A percentile compares a stretch with the other conserved stretches of the same genome.
Evolutionary conservation across 331 rosid genomes (phyloP).

Genomic region (Arachis monticola): DNA sequence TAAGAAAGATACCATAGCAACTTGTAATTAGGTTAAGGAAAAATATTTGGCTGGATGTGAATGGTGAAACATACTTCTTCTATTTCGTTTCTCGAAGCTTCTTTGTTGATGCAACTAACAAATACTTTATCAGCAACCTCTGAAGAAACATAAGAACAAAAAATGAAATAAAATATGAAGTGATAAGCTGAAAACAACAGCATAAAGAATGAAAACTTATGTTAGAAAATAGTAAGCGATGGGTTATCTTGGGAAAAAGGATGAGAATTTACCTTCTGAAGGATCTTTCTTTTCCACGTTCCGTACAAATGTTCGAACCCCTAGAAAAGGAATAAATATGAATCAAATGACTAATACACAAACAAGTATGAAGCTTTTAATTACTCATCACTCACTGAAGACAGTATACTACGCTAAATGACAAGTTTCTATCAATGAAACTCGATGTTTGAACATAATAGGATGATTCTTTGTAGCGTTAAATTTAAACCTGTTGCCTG

Average conservation of each 20-base stretch:
- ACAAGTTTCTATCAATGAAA: constrained; percentile 15
- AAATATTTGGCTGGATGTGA: constrained; percentile 33
- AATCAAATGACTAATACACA: constrained; percentile 21
- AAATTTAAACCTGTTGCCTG: constrained; percentile 12
- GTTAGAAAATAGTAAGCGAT: constrained; percentile 21
- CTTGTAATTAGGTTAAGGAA: constrained; percentile 34
- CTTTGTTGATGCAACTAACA: constrained; percentile 63
- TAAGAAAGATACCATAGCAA: constrained; percentile 21
- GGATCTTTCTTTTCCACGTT: constrained; percentile 44
- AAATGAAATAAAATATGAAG: constrained; percentile 35
- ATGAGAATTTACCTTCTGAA: constrained; percentile 36
- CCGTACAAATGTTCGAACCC: constrained; percentile 37
- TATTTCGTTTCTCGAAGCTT: constrained; percentile 65
- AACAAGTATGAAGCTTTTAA: neutral
- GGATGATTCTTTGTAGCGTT: neutral
- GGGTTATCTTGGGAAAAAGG: constrained; percentile 13
- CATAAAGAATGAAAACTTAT: constrained; percentile 5
- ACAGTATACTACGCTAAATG: constrained; percentile 17
- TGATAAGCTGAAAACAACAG: constrained; percentile 5
- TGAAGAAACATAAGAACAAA: constrained; percentile 46
- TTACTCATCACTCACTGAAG: constrained; percentile 13
- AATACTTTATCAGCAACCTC: constrained; percentile 68
- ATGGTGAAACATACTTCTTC: constrained; percentile 67
- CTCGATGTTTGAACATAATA: constrained; percentile 11
- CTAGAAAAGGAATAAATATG: constrained; percentile 35